Evolutionary conservation across 495 filamentous ascomycete species (phyloP), one percentile per base, ranked within the genome.

Genomic region (Hypoxylon cercidicola): DNA sequence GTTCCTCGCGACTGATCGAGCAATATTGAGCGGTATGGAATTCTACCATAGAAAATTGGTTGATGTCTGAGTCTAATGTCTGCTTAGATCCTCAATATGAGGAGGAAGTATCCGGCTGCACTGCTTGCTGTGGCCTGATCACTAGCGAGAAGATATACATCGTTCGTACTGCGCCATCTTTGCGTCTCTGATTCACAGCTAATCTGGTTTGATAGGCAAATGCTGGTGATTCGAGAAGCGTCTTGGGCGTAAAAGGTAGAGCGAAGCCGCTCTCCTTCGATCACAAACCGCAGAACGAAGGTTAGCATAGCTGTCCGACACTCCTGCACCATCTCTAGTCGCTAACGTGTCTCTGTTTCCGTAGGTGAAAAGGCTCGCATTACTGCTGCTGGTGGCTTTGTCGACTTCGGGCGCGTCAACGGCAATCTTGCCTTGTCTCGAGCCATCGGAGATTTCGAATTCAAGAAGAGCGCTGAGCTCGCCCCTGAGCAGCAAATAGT

Each of bases 391-490:
- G 95, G 95, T 69, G 95, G 95, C 44, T 99, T 99, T 72, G 95
- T 99, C 68, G 95, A 99, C 78, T 99, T 98, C 71, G 95, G 93
- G 48, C 90, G 95, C 72, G 95, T 99, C 64, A 99, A 99, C 75
- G 95, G 95, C 68, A 99, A 99, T 74, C 87, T 99, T 47, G 95
- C 95, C n/a, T 83, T 99, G 37, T 98, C 96, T 47, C 89, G 95
- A 73, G 95, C 95, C 64, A 97, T 99, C 72, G 95, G 95, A 64
- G 95, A 99, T 79, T 99, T 99, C 72, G 95, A 99, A 76, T 99
- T 99, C 85, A 99, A 99, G 86, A 98, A 97, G 84, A 97, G 94
- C 76, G 90, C 93, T 60, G 93, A 97, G 66, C 87, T 99, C 43
- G 88, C 93, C 9, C 95, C 96, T 28, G 96, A 99, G 72, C 90